phyloP scores from a whole-genome alignment of 2,329 filamentous ascomycete genomes.

The Cytospora chrysosperma region DNA sequence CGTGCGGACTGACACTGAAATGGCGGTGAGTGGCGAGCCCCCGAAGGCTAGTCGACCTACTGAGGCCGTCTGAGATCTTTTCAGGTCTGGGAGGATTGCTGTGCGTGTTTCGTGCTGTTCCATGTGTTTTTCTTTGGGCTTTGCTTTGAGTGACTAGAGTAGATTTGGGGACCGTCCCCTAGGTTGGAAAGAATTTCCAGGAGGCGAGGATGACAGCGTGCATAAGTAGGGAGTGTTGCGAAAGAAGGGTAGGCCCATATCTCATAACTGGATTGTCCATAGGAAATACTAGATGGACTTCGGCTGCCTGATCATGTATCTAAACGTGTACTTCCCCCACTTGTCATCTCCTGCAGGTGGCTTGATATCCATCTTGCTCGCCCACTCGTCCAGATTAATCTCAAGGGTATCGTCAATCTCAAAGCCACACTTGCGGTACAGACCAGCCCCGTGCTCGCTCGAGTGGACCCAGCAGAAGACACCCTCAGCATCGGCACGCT shows the following conservation, averaged over 20 bases:
- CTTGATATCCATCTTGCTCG: slow-evolving; percentile 23
- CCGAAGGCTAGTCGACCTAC: not conserved
- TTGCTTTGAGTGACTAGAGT: not conserved
- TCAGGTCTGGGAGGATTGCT: too few species aligned
- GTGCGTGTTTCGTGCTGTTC: not conserved
- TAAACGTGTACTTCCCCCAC: slow-evolving; percentile 37
- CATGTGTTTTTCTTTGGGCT: too few species aligned
- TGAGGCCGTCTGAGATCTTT: not conserved
- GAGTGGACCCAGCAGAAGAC: slow-evolving; percentile 38
- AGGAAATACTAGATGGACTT: not conserved
- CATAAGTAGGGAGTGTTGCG: not conserved
- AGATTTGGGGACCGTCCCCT: too few species aligned
- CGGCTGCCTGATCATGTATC: slow-evolving; percentile 32
- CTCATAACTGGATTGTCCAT: too few species aligned
- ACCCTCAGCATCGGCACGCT: slow-evolving; percentile 31
- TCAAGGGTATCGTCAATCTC: slow-evolving; percentile 31
- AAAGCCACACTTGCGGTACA: slow-evolving; percentile 35
- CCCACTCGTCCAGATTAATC: slow-evolving; percentile 35
- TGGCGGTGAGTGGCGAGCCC: not conserved
- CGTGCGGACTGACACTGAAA: not conserved
- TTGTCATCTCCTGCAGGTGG: slow-evolving; percentile 29
- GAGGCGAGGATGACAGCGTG: not conserved
- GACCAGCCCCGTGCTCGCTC: slow-evolving; percentile 33
- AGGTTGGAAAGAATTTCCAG: not conserved
- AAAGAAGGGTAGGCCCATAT: not conserved